Percentiles rank a stretch among this genome's conserved stretches.
Conservation (phyloP, 1,284 basidiomycete genomes). For the Peniophora sp. region DNA sequence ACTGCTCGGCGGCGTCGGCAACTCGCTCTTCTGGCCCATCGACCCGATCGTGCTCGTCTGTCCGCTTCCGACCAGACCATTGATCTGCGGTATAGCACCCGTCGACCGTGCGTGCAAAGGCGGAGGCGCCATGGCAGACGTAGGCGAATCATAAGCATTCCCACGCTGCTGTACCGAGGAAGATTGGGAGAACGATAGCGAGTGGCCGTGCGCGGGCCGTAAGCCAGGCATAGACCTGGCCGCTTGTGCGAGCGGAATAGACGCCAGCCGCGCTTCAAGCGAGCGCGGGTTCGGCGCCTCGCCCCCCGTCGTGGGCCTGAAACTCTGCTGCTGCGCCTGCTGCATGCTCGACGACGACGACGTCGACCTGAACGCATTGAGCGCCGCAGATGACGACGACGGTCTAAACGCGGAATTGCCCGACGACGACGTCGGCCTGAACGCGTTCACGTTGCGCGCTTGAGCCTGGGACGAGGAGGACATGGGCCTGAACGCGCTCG, state of each 20-base stretch:
- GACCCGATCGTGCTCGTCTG: neutral
- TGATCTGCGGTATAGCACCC: neutral
- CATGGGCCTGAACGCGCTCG: neutral
- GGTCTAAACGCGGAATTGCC: neutral
- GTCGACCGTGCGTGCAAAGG: neutral
- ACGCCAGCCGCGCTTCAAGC: no score
- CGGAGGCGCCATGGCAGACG: no score
- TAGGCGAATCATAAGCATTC: no score
- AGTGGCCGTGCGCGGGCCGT: neutral
- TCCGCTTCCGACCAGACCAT: neutral
- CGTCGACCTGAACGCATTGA: neutral
- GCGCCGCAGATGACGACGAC: neutral
- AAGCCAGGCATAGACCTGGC: no score
- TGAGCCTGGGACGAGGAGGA: neutral
- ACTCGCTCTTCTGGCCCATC: slow-evolving; percentile 3
- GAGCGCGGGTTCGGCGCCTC: neutral
- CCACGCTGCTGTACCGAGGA: neutral
- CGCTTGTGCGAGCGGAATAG: no score
- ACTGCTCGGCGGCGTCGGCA: slow-evolving; percentile 12
- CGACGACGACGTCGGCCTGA: neutral
- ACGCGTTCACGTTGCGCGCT: neutral
- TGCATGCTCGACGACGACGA: neutral
- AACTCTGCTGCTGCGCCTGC: neutral
- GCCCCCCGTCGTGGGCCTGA: neutral
- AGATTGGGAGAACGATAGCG: neutral